Conservation (phyloP, 2,329 filamentous ascomycete genomes). For the Sarocladium oryzae region DNA sequence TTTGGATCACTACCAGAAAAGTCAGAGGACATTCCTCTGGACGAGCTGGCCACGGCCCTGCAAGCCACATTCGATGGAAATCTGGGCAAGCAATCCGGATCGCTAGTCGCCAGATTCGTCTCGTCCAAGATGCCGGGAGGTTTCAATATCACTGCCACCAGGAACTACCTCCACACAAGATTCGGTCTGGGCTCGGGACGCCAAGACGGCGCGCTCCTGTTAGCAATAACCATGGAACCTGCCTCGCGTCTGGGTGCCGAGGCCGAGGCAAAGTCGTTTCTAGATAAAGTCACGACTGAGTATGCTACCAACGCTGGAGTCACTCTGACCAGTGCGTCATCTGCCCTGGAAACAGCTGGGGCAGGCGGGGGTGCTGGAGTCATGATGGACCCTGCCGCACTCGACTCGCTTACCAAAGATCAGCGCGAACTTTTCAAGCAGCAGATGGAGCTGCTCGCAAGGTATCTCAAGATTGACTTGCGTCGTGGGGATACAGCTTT, state of each 20-base stretch:
- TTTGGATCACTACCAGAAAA: conserved; percentile 98
- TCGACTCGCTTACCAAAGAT: conserved; percentile 95
- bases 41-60: conserved; percentile 92
- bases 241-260: conserved; percentile 82
- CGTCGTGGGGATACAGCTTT: conserved; percentile 91
- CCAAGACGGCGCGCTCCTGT: conserved; percentile 82
- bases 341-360: conserved; percentile 66
- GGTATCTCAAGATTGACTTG: conserved; percentile 95
- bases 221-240: conserved; percentile 91
- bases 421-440: conserved; percentile 96
- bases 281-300: conserved; percentile 83
- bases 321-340: conserved; percentile 69
- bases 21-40: conserved; percentile 92
- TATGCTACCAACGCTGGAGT: conserved; percentile 82
- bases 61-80: conserved; percentile 98
- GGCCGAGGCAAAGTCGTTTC: conserved; percentile 82
- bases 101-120: conserved; percentile 86
- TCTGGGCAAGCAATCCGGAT: conserved; percentile 92
- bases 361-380: conserved; percentile 72
- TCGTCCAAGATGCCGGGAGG: conserved; percentile 99
- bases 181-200: conserved; percentile 84
- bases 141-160: conserved; percentile 94
- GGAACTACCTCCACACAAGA: conserved; percentile 90
- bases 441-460: conserved; percentile 87
- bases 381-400: conserved; percentile 99